Evolutionary conservation across 2,329 filamentous ascomycete genomes (phyloP).

Genomic region (Fusarium compactum): DNA sequence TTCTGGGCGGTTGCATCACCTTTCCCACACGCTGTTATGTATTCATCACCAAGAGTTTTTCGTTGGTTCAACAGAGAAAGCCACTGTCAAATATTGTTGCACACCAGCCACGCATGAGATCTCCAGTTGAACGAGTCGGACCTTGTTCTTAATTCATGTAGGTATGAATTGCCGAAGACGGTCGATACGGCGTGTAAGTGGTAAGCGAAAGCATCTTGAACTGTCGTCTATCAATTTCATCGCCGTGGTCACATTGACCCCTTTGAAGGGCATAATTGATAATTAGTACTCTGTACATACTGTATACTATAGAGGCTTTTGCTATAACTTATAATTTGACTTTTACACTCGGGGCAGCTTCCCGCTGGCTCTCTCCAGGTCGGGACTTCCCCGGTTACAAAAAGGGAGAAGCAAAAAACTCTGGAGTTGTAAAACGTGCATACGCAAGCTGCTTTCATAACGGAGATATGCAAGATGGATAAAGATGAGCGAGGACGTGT

Average conservation of each 20-base stretch:
- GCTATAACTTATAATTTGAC: slow-evolving; percentile 6
- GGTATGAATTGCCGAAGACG: slow-evolving; percentile 26
- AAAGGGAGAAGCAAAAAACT: slow-evolving; percentile 22
- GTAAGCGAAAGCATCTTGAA: slow-evolving; percentile 39
- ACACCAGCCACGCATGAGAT: slow-evolving; percentile 24
- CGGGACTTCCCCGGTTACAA: slow-evolving; percentile 28
- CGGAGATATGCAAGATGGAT: slow-evolving; percentile 8
- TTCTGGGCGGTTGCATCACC: slow-evolving; percentile 36
- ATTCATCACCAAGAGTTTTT: slow-evolving; percentile 11
- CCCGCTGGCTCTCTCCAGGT: slow-evolving; percentile 9
- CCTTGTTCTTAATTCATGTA: slow-evolving; percentile 15
- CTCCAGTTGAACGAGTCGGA: slow-evolving; percentile 3
- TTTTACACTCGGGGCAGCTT: slow-evolving; percentile 16
- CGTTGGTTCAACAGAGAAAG: slow-evolving; percentile 2
- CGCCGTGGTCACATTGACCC: slow-evolving; percentile 27
- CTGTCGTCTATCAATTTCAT: slow-evolving; percentile 13
- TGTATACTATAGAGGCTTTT: not conserved
- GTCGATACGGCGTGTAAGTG: slow-evolving; percentile 15
- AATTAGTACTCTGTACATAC: not conserved
- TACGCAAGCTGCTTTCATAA: slow-evolving; percentile 36
- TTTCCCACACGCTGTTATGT: slow-evolving; percentile 17
- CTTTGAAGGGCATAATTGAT: not conserved
- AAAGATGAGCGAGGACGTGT: slow-evolving; percentile 16
- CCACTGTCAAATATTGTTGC: slow-evolving; percentile 22
- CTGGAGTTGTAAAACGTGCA: slow-evolving; percentile 33